Evolutionary conservation across 2,329 filamentous ascomycete genomes (phyloP), one percentile per base, ranked within the genome.

Genomic region (Pseudopyrenochaeta lycopersici): DNA sequence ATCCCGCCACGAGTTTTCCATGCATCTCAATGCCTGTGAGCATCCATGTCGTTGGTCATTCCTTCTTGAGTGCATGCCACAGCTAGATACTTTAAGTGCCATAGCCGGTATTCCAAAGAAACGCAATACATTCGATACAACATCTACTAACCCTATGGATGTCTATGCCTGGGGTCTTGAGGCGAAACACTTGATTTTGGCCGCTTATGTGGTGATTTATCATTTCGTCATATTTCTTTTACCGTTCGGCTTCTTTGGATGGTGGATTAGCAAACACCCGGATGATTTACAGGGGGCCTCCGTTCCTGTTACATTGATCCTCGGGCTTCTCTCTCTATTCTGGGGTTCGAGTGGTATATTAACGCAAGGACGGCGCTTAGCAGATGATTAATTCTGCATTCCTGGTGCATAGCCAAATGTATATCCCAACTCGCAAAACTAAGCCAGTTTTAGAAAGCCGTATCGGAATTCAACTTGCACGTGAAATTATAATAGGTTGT

Each of bases 81-180:
- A 44, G 23, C 48, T 44, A 27, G 27, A 45, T 15, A 51, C 41
- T 2, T 23, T 31, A 12, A 39, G n/a, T 39, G 40, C 40, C 32
- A 38, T 51, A 15, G 23, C 15, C 7, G 2, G 48, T n/a, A 51
- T 51, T 36, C 48, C 48, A 5, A 51, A 51, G 40, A 51, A 46
- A 36, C 5, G 21, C 3, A 45, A 38, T 7, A 7, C 20, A 36
- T 31, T 38, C 30, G 40, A 38, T 38, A 35, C 31, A 29, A 44
- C n/a, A n/a, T n/a, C n/a, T 10, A 44, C 4, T 36, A 18, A 38
- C 21, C 14, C 5, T 32, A 38, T 20, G 30, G 31, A 51, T 18
- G 31, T 30, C 21, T 51, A 44, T 51, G 48, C 48, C 11, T 51
- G 48, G 40, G 48, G 48, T 35, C 41, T 51, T 2, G 48, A 51